A percentile compares a stretch with the other conserved stretches of the same genome.
phyloP scores from a whole-genome alignment of 345 rosid genomes.

The Diplotaxis tenuifolia region DNA sequence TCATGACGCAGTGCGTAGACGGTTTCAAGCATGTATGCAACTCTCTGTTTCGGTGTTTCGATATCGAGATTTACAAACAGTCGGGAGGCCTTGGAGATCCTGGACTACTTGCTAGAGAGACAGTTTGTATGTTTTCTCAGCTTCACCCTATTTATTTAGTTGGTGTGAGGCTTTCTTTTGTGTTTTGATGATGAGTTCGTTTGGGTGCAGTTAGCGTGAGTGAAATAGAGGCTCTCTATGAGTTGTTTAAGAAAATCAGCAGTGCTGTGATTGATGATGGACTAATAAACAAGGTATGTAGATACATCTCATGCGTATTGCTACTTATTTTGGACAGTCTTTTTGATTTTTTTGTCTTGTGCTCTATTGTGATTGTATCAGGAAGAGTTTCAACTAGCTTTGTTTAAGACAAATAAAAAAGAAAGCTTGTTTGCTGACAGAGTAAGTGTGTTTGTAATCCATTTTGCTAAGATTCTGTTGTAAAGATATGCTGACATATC shows the following conservation, averaged over 20 bases:
- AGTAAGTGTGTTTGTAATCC: slow-evolving; percentile 35
- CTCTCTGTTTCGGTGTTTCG: slow-evolving; percentile 57
- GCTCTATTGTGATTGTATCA: slow-evolving; percentile 20
- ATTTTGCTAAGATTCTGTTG: neutral
- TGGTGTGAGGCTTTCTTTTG: slow-evolving; percentile 2
- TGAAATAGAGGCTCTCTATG: slow-evolving; percentile 90
- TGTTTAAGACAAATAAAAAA: slow-evolving; percentile 67
- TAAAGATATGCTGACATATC: neutral
- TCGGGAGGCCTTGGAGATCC: slow-evolving; percentile 72
- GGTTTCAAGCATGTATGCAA: slow-evolving; percentile 55
- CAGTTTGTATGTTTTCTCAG: slow-evolving; percentile 62
- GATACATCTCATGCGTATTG: neutral
- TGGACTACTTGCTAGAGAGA: slow-evolving; percentile 73
- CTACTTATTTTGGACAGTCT: neutral
- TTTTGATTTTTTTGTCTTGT: neutral
- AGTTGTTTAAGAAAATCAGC: slow-evolving; percentile 94
- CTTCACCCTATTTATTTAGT: no score
- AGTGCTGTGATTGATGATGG: slow-evolving; percentile 95
- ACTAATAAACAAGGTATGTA: slow-evolving; percentile 78
- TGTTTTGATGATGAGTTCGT: slow-evolving; percentile 3
- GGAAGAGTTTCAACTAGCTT: slow-evolving; percentile 74
- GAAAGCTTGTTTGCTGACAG: slow-evolving; percentile 72
- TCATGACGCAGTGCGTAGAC: slow-evolving; percentile 83
- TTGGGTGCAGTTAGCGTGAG: slow-evolving; percentile 76
- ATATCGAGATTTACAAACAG: slow-evolving; percentile 60